Base-by-base conservation (phyloP, 73 alveolate genomes). In the Breviolum minutum region DNA sequence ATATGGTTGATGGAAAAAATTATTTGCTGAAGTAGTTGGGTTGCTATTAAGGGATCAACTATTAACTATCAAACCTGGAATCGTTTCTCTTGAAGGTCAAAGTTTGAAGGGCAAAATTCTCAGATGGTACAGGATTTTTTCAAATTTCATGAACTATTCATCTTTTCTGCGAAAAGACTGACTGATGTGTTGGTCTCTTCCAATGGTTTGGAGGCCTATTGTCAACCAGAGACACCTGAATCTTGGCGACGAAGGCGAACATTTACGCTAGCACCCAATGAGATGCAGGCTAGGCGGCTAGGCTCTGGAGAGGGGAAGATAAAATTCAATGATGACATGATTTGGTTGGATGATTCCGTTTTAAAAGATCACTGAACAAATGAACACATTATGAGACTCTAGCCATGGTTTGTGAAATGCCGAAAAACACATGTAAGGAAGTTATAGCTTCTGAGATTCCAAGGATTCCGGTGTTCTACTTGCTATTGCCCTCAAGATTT, bases 161-260 rank as follows among this genome's bases (percentile, higher is more conserved):
- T 66, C 24, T 13, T 66, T 66, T 66, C 74, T 13, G 74, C 11
- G 11, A 66, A 17, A 66, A 66, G 74, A 11, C 17, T 66, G 24
- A 66, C 17, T 17, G 74, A 17, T 17, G 29, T 29, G 64, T 30
- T 9, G 12, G 16, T 11, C 63, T 13, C 62, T 3, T 30, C 87
- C 87, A 79, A 11, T 79, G 66, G 63, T 13, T 11, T 8, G 68
- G 48, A 54, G 92, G 92, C 27, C 32, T 83, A 4, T 20, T 22
- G 14, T 8, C 76, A 26, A 61, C 92, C 92, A 10, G 92, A 83
- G 60, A 71, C 12, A 0, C 92, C 60, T 12, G 92, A 83, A 7
- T 83, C 60, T 22, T 83, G 92, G 92, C 73, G 92, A 26, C 92
- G 62, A 22, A 71, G 92, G 27, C 92, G 92, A 60, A 83, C 71